A percentile compares a stretch with the other conserved stretches of the same genome.
These are phyloP conservation scores for Stentor roeselii DNA, from an alignment of 73 alveolate species.

Conservation along the genomic window DNA sequence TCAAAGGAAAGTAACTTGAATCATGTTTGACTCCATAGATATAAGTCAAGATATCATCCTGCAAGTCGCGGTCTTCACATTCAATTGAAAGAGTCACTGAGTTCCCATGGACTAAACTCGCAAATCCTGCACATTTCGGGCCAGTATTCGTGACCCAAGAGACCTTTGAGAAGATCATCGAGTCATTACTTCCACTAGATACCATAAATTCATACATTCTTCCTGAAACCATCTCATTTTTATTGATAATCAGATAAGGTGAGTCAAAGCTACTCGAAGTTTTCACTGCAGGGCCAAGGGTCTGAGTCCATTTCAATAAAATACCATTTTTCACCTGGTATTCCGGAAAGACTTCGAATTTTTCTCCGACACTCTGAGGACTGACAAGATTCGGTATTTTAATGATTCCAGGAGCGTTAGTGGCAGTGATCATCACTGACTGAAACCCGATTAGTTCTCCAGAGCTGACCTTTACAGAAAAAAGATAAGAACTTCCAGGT, in stretches of 20 bases:
- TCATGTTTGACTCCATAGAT: background rate
- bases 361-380: background rate
- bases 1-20: background rate
- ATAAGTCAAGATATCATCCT: background rate
- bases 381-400: background rate
- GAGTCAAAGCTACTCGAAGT: background rate
- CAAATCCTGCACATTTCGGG: no score
- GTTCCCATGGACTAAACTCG: background rate
- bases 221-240: background rate
- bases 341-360: background rate
- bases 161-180: background rate
- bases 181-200: background rate
- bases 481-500: background rate
- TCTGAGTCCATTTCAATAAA: background rate
- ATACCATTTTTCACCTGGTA: background rate
- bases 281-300: background rate
- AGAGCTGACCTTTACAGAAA: background rate
- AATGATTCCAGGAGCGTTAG: background rate
- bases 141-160: background rate
- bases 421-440: background rate
- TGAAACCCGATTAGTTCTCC: background rate
- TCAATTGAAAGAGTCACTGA: background rate
- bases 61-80: background rate
- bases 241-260: background rate
- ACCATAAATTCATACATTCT: background rate